phyloP scores from a whole-genome alignment of 139 green algal genomes.

The Chlamydomonas asymmetrica region DNA sequence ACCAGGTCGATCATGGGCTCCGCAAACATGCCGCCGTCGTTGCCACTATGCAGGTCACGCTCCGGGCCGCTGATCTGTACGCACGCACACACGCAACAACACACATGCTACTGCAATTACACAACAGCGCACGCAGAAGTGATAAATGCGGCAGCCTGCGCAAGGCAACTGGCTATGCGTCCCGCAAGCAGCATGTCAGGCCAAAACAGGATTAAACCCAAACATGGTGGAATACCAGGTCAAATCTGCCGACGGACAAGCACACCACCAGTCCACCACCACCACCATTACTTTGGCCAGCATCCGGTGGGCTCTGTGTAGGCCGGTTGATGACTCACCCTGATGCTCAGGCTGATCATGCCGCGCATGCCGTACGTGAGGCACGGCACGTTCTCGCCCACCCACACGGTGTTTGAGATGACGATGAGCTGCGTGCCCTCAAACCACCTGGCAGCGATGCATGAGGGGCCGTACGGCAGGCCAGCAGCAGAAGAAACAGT shows the following conservation, averaged over 20 bases:
- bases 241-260: not conserved
- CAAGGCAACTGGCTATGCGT: too few relatives aligned
- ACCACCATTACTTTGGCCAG: too few relatives aligned
- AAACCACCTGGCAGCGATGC: constrained; percentile 80
- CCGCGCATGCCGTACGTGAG: constrained; percentile 95
- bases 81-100: too few relatives aligned
- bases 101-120: too few relatives aligned
- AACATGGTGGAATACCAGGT: not conserved
- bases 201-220: too few relatives aligned
- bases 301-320: too few relatives aligned
- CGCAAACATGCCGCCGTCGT: constrained; percentile 92
- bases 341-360: constrained; percentile 64
- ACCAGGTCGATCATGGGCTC: constrained; percentile 92
- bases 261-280: constrained; percentile 4
- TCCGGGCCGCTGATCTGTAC: constrained; percentile 73
- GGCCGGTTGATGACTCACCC: too few relatives aligned
- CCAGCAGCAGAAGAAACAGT: too few relatives aligned
- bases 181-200: too few relatives aligned
- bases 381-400: constrained; percentile 90
- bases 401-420: constrained; percentile 90
- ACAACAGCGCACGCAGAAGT: too few relatives aligned
- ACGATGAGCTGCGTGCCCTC: constrained; percentile 78
- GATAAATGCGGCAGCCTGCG: too few relatives aligned
- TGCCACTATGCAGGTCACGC: constrained; percentile 91
- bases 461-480: too few relatives aligned